Base-by-base conservation (phyloP, 805 yeast species). In the Scheffersomyces spartinae region DNA sequence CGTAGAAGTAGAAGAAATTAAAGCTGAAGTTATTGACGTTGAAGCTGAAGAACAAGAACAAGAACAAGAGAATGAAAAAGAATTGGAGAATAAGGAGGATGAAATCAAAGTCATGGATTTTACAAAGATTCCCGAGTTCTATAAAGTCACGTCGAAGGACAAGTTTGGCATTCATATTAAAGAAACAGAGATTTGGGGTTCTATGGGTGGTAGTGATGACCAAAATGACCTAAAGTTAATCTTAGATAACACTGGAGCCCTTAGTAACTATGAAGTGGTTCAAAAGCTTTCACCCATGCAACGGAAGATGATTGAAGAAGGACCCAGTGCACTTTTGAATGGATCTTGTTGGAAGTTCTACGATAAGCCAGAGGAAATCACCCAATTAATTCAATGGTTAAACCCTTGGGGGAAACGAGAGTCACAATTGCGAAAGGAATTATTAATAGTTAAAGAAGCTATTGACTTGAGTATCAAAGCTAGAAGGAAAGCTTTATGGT, bases 381-480 rank as follows among this genome's bases (percentile, higher is more conserved):
- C 67, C 2, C 44, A 44, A 9, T 43, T 86, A 14, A 30, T 75
- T 6, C 45, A 51, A n/a, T 78, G 88, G 83, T 55, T 85, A 25
- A 74, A 78, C 37, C 73, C 70, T 4, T 71, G 76, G 66, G 95
- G 95, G 3, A 58, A 55, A 26, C 55, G 94, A 23, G 96, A 85
- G 42, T 62, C 72, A 10, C 61, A 55, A 18, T 59, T 86, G 24
- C 54, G 70, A 20, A 77, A 75, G 37, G 93, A 80, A 38, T 45
- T 82, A 21, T 43, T 52, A 6, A 48, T 52, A 3, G 61, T 73
- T 13, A 64, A 68, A 34, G 77, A 69, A 7, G 63, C 67, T 10
- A 61, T 80, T 13, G 44, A 45, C 17, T 49, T 61, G 8, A 69
- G 84, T 37, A 68, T 81, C 36, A 55, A 47, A 7, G 66, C 82